Conservation (phyloP, 1,284 basidiomycete genomes). For the Naganishia sp. region DNA sequence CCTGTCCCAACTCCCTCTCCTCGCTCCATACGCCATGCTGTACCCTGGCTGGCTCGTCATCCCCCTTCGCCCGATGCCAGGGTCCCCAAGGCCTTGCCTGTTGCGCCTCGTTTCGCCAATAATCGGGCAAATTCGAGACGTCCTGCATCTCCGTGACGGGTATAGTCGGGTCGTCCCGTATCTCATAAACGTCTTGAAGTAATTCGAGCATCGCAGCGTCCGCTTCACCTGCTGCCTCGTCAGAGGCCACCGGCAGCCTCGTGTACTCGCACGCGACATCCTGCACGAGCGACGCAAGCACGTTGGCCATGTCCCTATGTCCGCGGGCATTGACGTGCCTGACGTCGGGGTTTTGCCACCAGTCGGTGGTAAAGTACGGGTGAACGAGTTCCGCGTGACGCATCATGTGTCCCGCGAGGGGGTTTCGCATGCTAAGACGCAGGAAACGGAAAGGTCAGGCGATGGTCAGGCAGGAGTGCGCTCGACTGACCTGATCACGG, state of each 20-base stretch:
- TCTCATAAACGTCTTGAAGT: slow-evolving; percentile 5
- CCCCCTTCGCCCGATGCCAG: slow-evolving; percentile 25
- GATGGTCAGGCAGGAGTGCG: background rate
- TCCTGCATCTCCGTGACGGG: slow-evolving; percentile 8
- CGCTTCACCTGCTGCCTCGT: slow-evolving; percentile 4
- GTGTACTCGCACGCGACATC: slow-evolving; percentile 48
- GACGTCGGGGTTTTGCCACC: slow-evolving; percentile 49
- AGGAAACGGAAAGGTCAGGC: background rate
- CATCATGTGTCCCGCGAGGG: slow-evolving; percentile 49
- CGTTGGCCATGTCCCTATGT: slow-evolving; percentile 47
- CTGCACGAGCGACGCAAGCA: slow-evolving; percentile 45
- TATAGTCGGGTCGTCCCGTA: background rate
- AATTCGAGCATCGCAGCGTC: slow-evolving; percentile 12
- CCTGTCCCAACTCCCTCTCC: slow-evolving; percentile 42
- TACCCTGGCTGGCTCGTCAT: slow-evolving; percentile 32
- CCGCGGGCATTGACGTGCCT: slow-evolving; percentile 50
- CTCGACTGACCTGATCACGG: slow-evolving; percentile 45
- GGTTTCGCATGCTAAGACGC: slow-evolving; percentile 38
- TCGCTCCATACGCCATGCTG: slow-evolving; percentile 47
- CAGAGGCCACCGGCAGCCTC: slow-evolving; percentile 16
- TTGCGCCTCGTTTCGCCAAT: slow-evolving; percentile 19
- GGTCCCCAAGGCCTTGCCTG: slow-evolving; percentile 32
- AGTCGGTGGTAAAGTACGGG: slow-evolving; percentile 50
- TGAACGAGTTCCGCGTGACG: slow-evolving; percentile 48
- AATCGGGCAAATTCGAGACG: background rate